Percentiles rank a stretch among this genome's conserved stretches.
Conservation (phyloP, 31 red algal genomes). For the Odonthalia washingtoniensis region DNA sequence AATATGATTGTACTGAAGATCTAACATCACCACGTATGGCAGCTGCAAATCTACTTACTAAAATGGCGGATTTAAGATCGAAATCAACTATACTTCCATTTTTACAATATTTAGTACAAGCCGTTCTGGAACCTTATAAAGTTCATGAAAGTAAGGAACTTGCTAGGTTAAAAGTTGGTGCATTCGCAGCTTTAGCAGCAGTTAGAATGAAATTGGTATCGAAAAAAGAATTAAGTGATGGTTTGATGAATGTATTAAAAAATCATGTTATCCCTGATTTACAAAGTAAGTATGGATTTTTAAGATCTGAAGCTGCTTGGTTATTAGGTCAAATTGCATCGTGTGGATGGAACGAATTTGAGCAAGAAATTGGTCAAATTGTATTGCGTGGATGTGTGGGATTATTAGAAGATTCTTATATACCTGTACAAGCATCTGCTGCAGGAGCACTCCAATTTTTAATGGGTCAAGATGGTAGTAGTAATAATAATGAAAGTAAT, state of each 20-base stretch:
- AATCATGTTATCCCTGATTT: constrained; percentile 70
- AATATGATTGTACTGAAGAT: constrained; percentile 80
- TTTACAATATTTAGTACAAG: constrained; percentile 46
- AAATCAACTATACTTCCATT: constrained; percentile 81
- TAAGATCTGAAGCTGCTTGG: constrained; percentile 66
- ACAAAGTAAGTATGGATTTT: constrained; percentile 60
- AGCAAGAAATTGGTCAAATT: constrained; percentile 39
- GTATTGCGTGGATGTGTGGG: constrained; percentile 52
- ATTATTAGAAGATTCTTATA: constrained; percentile 64
- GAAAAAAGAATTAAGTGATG: constrained; percentile 41
- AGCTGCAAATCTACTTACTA: constrained; percentile 65
- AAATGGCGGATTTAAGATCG: constrained; percentile 60
- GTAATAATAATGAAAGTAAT: constrained; percentile 25
- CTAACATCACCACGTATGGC: constrained; percentile 80
- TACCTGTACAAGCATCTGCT: constrained; percentile 72
- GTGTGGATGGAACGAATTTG: constrained; percentile 66
- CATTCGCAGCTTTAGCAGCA: constrained; percentile 67
- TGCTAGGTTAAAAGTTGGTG: constrained; percentile 75
- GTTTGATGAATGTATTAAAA: constrained; percentile 50
- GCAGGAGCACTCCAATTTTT: constrained; percentile 69
- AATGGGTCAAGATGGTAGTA: constrained; percentile 51
- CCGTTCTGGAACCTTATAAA: constrained; percentile 60
- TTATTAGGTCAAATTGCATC: constrained; percentile 77
- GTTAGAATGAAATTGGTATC: constrained; percentile 72
- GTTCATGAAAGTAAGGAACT: constrained; percentile 45